A percentile compares a stretch with the other conserved stretches of the same genome.
phyloP scores from a whole-genome alignment of 176 grass and related monocot genomes.

The Dendrocalamus sinicus region DNA sequence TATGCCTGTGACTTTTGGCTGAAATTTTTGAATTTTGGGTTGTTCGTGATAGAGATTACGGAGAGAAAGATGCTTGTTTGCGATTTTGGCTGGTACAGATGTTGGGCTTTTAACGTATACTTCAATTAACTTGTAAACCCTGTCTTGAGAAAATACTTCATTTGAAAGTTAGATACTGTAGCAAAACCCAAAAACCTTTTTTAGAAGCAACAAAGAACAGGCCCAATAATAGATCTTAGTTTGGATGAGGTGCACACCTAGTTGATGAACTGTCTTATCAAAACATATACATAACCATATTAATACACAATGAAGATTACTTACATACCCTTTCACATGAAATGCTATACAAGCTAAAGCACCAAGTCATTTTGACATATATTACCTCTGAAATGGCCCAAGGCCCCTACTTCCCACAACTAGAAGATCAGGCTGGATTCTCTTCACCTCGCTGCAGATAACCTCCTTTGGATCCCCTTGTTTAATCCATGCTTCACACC shows the following conservation, averaged over 20 bases:
- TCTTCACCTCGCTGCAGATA: constrained; percentile 84
- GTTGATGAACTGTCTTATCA: neutral
- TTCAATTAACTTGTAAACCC: too few relatives aligned
- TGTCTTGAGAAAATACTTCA: too few relatives aligned
- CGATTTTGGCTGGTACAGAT: too few relatives aligned
- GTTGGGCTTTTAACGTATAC: too few relatives aligned
- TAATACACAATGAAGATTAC: neutral
- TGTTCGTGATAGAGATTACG: too few relatives aligned
- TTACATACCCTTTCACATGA: neutral
- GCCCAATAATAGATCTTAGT: constrained; percentile 1
- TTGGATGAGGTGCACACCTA: constrained; percentile 33
- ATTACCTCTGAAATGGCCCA: constrained; percentile 95
- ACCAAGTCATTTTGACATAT: neutral
- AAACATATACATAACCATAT: neutral
- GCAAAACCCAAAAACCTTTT: too few relatives aligned
- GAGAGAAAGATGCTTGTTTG: too few relatives aligned
- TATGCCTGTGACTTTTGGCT: too few relatives aligned
- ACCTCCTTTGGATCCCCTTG: constrained; percentile 89
- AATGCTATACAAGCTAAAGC: neutral
- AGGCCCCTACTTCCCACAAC: constrained; percentile 88
- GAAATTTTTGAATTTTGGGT: too few relatives aligned
- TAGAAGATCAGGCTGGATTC: constrained; percentile 81
- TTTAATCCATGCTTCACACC: constrained; percentile 84
- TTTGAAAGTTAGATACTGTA: too few relatives aligned
- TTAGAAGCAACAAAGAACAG: too few relatives aligned